Conservation (phyloP, 1,284 basidiomycete species). For the Trichosporon faecale region DNA sequence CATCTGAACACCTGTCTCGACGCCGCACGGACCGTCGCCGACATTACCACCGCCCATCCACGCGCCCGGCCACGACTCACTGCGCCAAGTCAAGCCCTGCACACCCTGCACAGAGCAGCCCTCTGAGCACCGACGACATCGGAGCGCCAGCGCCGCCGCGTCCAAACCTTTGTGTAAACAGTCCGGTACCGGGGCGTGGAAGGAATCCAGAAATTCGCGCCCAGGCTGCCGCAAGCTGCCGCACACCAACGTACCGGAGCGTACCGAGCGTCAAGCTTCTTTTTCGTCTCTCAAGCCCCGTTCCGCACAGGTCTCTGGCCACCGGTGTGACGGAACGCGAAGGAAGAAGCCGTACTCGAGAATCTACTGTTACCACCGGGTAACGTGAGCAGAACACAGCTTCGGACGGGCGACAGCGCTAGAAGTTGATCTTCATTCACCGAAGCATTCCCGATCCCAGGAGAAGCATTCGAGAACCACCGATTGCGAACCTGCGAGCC, state of each 20-base stretch:
- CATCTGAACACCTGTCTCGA: background rate
- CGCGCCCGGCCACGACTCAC: background rate
- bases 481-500: background rate
- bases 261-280: background rate
- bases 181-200: background rate
- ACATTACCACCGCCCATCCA: background rate
- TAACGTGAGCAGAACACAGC: background rate
- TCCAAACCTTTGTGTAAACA: slow-evolving; percentile 3
- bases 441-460: background rate
- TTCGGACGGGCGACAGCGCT: background rate
- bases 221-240: background rate
- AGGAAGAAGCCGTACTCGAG: background rate
- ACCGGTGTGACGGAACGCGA: background rate
- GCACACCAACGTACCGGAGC: background rate
- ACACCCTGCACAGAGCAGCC: background rate
- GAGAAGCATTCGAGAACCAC: slow-evolving; percentile 9
- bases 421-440: background rate
- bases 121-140: background rate
- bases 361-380: background rate
- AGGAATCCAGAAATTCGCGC: background rate
- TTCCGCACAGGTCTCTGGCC: background rate
- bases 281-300: slow-evolving; percentile 2
- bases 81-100: background rate
- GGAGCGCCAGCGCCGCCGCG: background rate
- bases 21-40: background rate